phyloP scores from a whole-genome alignment of 192 early-diverging fungal genomes.

The Coemansia interrupta region DNA sequence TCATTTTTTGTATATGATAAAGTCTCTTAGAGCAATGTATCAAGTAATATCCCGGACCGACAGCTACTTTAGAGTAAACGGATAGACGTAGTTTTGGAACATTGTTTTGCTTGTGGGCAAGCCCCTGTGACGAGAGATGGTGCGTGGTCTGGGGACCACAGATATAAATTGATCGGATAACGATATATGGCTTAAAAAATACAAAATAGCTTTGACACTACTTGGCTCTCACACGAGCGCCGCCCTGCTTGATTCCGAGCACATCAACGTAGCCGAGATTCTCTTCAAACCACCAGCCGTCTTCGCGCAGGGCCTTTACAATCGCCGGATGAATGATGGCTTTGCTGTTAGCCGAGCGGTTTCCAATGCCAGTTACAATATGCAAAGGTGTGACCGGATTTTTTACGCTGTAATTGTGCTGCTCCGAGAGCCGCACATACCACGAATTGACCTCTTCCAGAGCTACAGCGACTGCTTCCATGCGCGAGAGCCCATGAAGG shows the following conservation, averaged over 20 bases:
- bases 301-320: constrained; percentile 43
- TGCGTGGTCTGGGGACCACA: too few species aligned
- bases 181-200: too few species aligned
- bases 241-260: constrained; percentile 6
- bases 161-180: too few species aligned
- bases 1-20: too few species aligned
- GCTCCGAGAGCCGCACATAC: constrained; percentile 46
- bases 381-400: constrained; percentile 42
- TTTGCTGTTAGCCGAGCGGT: constrained; percentile 59
- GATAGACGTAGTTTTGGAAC: too few species aligned
- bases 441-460: constrained; percentile 60
- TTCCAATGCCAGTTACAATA: constrained; percentile 66
- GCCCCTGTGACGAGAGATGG: too few species aligned
- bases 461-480: constrained; percentile 59
- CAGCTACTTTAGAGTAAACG: too few species aligned
- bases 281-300: constrained; percentile 59
- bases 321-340: constrained; percentile 58
- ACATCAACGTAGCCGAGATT: constrained; percentile 57
- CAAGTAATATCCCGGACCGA: too few species aligned
- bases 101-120: too few species aligned
- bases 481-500: constrained; percentile 64
- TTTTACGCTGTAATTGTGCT: not conserved
- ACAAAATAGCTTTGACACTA: too few species aligned
- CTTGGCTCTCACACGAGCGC: too few species aligned
- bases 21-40: too few species aligned